phyloP scores from a whole-genome alignment of 2,329 filamentous ascomycete species.

The Verticillium nubilum region DNA sequence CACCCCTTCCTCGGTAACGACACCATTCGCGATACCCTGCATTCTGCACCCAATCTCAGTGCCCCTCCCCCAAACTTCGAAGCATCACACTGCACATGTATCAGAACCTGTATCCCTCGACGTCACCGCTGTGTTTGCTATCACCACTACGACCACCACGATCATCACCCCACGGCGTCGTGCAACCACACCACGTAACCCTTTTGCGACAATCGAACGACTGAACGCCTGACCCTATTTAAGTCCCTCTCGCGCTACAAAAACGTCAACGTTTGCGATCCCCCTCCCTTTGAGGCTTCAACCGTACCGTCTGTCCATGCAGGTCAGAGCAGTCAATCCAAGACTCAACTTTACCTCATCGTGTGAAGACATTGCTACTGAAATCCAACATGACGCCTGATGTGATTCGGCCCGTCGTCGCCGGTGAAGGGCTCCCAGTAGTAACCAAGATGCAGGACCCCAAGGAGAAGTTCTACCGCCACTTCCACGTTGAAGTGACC shows the following conservation, averaged over 20 bases:
- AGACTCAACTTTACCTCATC: not conserved
- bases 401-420: constrained; percentile 10
- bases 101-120: not conserved
- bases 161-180: not conserved
- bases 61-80: not conserved
- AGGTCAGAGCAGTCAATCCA: not conserved
- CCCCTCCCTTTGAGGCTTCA: not conserved
- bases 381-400: constrained; percentile 10
- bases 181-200: not conserved
- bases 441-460: constrained; percentile 36
- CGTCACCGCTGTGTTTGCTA: not conserved
- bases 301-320: not conserved
- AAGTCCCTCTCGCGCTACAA: not conserved
- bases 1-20: not conserved
- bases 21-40: not conserved
- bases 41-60: not conserved
- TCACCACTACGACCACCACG: not conserved
- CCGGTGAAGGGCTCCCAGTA: constrained; percentile 8
- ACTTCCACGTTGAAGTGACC: constrained; percentile 71
- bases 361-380: not conserved
- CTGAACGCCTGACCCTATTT: not conserved
- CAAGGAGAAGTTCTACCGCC: constrained; percentile 78
- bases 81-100: not conserved
- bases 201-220: not conserved
- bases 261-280: not conserved